These are phyloP conservation scores for Chlorella sp. DNA, from an alignment of 139 green algal genomes.

Conservation along the genomic window DNA sequence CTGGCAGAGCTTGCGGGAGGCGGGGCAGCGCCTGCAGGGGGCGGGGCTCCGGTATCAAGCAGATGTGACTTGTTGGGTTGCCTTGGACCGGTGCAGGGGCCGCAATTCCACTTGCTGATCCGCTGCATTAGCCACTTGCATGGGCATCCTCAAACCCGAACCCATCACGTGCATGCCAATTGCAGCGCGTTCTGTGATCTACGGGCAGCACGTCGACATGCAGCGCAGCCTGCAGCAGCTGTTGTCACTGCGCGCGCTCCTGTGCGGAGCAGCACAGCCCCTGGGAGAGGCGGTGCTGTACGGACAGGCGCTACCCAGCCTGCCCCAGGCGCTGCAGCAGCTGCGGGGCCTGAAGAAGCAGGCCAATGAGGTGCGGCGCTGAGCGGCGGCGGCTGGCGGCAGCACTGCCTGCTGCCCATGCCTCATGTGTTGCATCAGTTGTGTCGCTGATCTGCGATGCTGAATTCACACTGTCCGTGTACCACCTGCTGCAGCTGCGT, in stretches of 20 bases:
- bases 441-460: not conserved
- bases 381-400: too few relatives aligned
- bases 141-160: too few relatives aligned
- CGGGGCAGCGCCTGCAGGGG: too few relatives aligned
- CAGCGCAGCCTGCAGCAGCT: conserved; percentile 2
- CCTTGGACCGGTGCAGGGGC: too few relatives aligned
- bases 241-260: conserved; percentile 2
- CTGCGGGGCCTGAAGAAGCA: conserved; percentile 41
- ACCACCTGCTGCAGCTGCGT: conserved; percentile 38
- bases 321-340: not conserved
- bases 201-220: not conserved
- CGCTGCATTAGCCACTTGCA: not conserved
- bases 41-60: too few relatives aligned
- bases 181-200: too few relatives aligned
- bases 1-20: too few relatives aligned
- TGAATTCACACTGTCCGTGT: not conserved
- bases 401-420: too few relatives aligned
- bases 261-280: not conserved
- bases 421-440: not conserved
- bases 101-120: not conserved
- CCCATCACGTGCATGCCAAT: too few relatives aligned
- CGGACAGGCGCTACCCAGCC: not conserved
- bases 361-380: conserved; percentile 40
- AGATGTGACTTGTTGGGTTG: too few relatives aligned
- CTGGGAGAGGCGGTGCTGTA: not conserved